phyloP scores from a whole-genome alignment of 352 stramenopile species.

The Globisporangium spiculum region DNA sequence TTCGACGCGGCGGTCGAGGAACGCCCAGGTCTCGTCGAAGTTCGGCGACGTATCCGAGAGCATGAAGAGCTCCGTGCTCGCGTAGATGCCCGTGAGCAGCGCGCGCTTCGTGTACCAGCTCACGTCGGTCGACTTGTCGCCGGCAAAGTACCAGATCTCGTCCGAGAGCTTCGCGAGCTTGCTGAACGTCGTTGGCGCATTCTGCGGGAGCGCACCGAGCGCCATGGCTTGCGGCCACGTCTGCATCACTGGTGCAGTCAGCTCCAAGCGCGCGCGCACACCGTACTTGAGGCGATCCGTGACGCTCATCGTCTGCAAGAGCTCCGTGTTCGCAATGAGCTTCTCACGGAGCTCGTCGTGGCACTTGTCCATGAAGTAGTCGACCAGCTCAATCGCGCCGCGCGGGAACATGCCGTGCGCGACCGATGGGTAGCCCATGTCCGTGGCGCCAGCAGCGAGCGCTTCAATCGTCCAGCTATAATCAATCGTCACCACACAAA shows the following conservation, averaged over 20 bases:
- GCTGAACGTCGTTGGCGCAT: constrained; percentile 66
- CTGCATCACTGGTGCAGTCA: constrained; percentile 53
- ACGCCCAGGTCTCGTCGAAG: constrained; percentile 80
- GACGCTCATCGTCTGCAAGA: constrained; percentile 64
- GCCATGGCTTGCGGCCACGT: constrained; percentile 83
- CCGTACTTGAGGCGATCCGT: constrained; percentile 84
- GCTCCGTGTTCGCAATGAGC: constrained; percentile 54
- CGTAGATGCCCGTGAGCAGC: constrained; percentile 74
- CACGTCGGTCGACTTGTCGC: constrained; percentile 79
- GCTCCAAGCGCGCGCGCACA: constrained; percentile 62
- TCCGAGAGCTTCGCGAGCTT: constrained; percentile 70
- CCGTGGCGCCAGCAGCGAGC: constrained; percentile 62
- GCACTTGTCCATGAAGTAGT: constrained; percentile 85
- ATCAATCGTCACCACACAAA: not conserved
- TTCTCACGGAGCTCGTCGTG: constrained; percentile 53
- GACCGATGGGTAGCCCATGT: constrained; percentile 71
- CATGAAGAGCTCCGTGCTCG: constrained; percentile 83
- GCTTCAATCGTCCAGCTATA: constrained; percentile 75
- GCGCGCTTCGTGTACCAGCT: constrained; percentile 87
- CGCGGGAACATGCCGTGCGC: constrained; percentile 81
- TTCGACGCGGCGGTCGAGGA: constrained; percentile 79
- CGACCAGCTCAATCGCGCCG: constrained; percentile 74
- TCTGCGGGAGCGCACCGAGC: constrained; percentile 67
- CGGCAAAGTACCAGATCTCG: constrained; percentile 88
- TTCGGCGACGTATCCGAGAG: constrained; percentile 73